phyloP scores from a whole-genome alignment of 148 eudicot species.

The Chenopodium album region DNA sequence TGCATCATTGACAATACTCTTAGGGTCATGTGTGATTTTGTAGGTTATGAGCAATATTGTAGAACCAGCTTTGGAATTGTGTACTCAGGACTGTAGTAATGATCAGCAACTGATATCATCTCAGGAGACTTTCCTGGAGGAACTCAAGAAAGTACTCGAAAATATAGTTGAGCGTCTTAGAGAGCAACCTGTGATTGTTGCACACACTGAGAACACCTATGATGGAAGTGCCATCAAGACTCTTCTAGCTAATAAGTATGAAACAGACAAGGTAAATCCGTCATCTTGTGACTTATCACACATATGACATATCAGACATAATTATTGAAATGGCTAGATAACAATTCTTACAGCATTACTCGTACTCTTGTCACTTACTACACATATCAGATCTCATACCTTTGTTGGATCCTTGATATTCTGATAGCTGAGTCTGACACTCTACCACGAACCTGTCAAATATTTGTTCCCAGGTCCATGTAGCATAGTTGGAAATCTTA shows the following conservation, averaged over 20 bases:
- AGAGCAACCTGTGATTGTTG: conserved; percentile 91
- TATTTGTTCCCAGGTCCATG: background rate
- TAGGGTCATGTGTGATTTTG: background rate
- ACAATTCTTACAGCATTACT: background rate
- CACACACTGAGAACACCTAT: conserved; percentile 81
- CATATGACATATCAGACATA: too few species aligned
- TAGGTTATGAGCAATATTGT: conserved; percentile 70
- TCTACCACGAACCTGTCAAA: background rate
- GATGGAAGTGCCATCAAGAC: conserved; percentile 76
- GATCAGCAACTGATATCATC: conserved; percentile 36
- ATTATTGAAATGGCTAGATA: too few species aligned
- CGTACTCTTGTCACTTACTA: background rate
- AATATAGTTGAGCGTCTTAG: conserved; percentile 57
- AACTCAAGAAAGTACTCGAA: conserved; percentile 56
- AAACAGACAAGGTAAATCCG: conserved; percentile 70
- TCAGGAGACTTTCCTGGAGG: conserved; percentile 58
- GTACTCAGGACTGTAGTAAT: conserved; percentile 18
- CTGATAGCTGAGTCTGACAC: background rate
- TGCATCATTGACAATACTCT: background rate
- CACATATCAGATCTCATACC: background rate
- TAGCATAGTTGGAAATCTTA: background rate
- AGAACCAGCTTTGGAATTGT: conserved; percentile 54
- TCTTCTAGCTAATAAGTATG: conserved; percentile 72
- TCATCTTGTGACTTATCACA: background rate
- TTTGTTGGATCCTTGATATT: background rate